Conservation (phyloP, 2,329 filamentous ascomycete species). For the Ceratocystis alfenasii region DNA sequence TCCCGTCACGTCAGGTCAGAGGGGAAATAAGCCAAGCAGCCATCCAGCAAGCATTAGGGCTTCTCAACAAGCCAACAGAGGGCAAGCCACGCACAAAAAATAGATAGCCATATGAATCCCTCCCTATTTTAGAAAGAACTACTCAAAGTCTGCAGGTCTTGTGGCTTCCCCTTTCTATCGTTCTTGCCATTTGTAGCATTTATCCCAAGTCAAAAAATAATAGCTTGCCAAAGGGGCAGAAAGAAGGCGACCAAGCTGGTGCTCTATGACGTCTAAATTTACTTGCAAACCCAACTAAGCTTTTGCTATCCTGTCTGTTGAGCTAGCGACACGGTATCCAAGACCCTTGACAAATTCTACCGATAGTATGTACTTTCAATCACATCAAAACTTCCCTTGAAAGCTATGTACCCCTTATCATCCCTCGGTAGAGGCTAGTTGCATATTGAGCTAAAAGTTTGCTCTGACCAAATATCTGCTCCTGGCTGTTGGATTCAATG, state of each 20-base stretch:
- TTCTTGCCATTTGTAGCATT: neutral
- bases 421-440: neutral
- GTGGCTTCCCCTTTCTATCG: too few species aligned
- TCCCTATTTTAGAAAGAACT: too few species aligned
- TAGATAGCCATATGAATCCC: too few species aligned
- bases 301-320: conserved; percentile 1
- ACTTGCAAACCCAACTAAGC: neutral
- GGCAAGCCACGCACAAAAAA: neutral
- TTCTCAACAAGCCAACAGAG: neutral
- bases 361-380: neutral
- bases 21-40: neutral
- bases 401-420: neutral
- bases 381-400: neutral
- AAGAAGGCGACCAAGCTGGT: neutral
- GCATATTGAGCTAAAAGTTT: conserved; percentile 7
- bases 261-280: conserved; percentile 1
- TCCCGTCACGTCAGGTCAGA: neutral
- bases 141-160: too few species aligned
- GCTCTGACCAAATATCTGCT: neutral
- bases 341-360: neutral
- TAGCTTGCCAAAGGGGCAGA: neutral
- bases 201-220: neutral
- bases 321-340: conserved; percentile 1
- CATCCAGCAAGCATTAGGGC: neutral
- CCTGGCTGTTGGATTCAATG: conserved; percentile 3